phyloP scores from a whole-genome alignment of 2,329 filamentous ascomycete genomes.

The Hypoxylon sp. region DNA sequence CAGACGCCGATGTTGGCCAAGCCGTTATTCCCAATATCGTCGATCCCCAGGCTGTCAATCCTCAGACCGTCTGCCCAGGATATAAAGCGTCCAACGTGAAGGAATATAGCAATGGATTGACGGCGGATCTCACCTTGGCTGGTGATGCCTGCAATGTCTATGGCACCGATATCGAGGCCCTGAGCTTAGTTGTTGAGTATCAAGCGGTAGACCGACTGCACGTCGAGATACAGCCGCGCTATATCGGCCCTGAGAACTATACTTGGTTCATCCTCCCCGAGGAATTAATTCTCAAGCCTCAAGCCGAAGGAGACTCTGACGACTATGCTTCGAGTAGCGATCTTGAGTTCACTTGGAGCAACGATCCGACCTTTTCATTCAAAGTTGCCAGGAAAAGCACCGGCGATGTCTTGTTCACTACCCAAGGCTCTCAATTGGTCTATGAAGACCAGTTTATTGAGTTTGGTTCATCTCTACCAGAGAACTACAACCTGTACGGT shows the following conservation, averaged over 20 bases:
- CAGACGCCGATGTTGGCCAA: constrained; percentile 60
- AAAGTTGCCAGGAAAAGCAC: constrained; percentile 71
- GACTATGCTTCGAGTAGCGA: constrained; percentile 65
- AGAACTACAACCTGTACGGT: constrained; percentile 82
- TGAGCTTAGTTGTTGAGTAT: constrained; percentile 78
- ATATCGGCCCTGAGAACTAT: constrained; percentile 72
- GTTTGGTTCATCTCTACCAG: constrained; percentile 75
- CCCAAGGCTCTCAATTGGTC: constrained; percentile 73
- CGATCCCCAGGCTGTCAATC: constrained; percentile 74
- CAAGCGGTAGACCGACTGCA: constrained; percentile 76
- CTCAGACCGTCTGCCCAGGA: constrained; percentile 76
- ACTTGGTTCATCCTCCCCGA: constrained; percentile 79
- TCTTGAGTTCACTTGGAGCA: constrained; percentile 68
- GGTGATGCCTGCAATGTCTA: constrained; percentile 83
- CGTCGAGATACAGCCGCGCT: constrained; percentile 77
- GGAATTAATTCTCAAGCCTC: constrained; percentile 71
- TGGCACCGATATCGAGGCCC: constrained; percentile 78
- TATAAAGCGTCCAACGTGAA: constrained; percentile 76
- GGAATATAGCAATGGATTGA: constrained; percentile 69
- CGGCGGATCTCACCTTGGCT: constrained; percentile 78
- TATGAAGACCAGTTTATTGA: constrained; percentile 86
- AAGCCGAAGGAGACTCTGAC: constrained; percentile 58
- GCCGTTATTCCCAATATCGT: constrained; percentile 73
- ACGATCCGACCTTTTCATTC: constrained; percentile 76
- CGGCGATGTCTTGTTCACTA: constrained; percentile 78